A percentile compares a stretch with the other conserved stretches of the same genome.
Evolutionary conservation across 2,329 filamentous ascomycete species (phyloP).

Genomic region (Plenodomus tracheiphilus): DNA sequence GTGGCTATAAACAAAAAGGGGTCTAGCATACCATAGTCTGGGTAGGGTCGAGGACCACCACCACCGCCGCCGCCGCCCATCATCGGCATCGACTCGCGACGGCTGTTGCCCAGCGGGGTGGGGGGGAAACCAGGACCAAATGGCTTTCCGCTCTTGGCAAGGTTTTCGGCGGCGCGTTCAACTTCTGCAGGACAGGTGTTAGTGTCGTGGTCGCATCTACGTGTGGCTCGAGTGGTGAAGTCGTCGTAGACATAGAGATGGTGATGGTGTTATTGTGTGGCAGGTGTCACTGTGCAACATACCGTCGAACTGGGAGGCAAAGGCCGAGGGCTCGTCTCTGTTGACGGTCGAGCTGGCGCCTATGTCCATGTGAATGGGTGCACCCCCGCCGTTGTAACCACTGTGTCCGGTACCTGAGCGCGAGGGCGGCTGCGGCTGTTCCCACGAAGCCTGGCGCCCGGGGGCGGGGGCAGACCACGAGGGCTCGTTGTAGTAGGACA

Average conservation of each 20-base stretch:
- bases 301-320: slow-evolving; percentile 89
- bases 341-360: slow-evolving; percentile 72
- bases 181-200: slow-evolving; percentile 67
- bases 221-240: not conserved
- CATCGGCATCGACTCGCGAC: slow-evolving; percentile 79
- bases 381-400: slow-evolving; percentile 13
- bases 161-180: slow-evolving; percentile 91
- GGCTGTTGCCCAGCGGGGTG: slow-evolving; percentile 53
- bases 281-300: slow-evolving; percentile 50
- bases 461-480: slow-evolving; percentile 64
- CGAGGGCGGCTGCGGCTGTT: slow-evolving; percentile 71
- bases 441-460: slow-evolving; percentile 69
- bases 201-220: not conserved
- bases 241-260: not conserved
- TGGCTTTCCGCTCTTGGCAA: slow-evolving; percentile 95
- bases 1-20: not conserved
- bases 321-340: slow-evolving; percentile 73
- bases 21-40: slow-evolving; percentile 60
- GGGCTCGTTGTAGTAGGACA: slow-evolving; percentile 72
- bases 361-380: slow-evolving; percentile 48
- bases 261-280: not conserved
- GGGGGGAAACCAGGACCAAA: slow-evolving; percentile 56
- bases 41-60: slow-evolving; percentile 57
- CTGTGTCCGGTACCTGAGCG: slow-evolving; percentile 64
- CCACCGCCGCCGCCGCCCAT: slow-evolving; percentile 54